phyloP scores from a whole-genome alignment of 225 moss, liverwort and hornwort species.

The Antitrichia curtipendula region DNA sequence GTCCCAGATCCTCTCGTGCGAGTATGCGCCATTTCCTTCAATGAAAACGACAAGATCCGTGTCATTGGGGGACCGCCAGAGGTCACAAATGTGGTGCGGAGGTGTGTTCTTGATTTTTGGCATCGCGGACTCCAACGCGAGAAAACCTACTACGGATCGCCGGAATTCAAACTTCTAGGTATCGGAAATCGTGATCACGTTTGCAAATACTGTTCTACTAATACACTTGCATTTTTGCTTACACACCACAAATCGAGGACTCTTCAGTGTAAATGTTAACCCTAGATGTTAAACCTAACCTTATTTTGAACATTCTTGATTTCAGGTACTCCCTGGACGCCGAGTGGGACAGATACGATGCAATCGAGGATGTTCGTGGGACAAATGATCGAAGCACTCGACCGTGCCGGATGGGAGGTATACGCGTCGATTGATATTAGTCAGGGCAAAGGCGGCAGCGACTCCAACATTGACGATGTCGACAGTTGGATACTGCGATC shows the following conservation, averaged over 20 bases:
- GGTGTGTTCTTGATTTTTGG: constrained; percentile 6
- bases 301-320: not conserved
- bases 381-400: constrained; percentile 18
- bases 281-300: not conserved
- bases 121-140: constrained; percentile 22
- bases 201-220: not conserved
- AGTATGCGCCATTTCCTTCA: constrained; percentile 27
- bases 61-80: constrained; percentile 21
- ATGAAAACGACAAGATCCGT: constrained; percentile 16
- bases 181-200: not conserved
- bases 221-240: not conserved
- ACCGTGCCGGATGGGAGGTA: constrained; percentile 22
- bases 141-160: not conserved
- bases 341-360: not conserved
- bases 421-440: constrained; percentile 32
- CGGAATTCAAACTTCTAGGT: constrained; percentile 40
- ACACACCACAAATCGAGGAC: not conserved
- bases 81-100: constrained; percentile 8
- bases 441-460: not conserved
- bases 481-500: constrained; percentile 19
- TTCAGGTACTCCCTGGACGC: constrained; percentile 22
- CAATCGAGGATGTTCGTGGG: constrained; percentile 22
- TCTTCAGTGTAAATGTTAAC: not conserved
- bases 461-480: not conserved
- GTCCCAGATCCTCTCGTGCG: not conserved